Base-by-base conservation (phyloP, 2,329 filamentous ascomycete genomes). In the Alternaria viburni region DNA sequence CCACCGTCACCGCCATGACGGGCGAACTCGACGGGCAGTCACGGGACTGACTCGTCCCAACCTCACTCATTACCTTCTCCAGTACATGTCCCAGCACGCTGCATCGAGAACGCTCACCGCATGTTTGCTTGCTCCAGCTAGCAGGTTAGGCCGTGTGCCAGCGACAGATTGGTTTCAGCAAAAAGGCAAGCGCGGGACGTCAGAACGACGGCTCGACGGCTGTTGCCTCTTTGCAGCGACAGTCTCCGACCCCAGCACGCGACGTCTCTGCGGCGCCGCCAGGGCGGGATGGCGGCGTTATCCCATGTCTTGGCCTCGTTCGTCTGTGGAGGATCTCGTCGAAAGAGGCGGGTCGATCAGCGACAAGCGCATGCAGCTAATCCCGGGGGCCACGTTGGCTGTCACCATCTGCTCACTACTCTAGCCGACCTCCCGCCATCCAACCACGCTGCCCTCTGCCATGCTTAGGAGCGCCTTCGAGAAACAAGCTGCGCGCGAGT, bases 291-390 rank as follows among this genome's bases (percentile, higher is more conserved):
- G 69, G 74, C 75, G 75, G 73, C 74, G 76, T 74, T 70, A 65
- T 69, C 64, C 65, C 68, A 67, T 67, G 67, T 64, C 77, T 78
- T 78, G 77, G 76, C 74, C 66, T 69, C 62, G 70, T 74, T 74
- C 68, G 73, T 70, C 69, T 76, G 75, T 76, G 74, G 77, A 77
- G 71, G 76, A 78, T 79, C 76, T 74, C 57, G 74, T 60, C 64
- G 62, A 67, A 67, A 73, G 70, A 77, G 71, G 74, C 77, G 76
- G 76, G 77, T 78, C 77, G 77, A 79, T 79, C 77, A 78, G 70
- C 69, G 52, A 73, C 77, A 77, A 78, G 74, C 73, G 75, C 69
- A 74, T 78, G 75, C 76, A 78, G 74, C 76, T 75, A 77, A 77
- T 60, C 73, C 77, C 74, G 74, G 76, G 69, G 74, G 75, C 77